Conservation (phyloP, 192 early-diverging fungal species). For the Backusella mclennaniae region DNA sequence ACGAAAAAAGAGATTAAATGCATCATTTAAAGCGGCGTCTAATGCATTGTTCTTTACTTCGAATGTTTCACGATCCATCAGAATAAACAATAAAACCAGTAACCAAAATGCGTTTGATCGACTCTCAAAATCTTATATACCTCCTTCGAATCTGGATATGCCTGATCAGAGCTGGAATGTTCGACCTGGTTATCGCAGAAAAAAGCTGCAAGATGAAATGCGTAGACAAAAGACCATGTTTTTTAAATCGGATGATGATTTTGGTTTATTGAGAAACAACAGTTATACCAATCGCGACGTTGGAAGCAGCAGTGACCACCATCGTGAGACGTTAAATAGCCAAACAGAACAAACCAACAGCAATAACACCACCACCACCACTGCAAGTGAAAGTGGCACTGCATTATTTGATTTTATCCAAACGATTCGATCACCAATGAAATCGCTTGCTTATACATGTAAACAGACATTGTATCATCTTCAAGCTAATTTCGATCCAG, state of each 20-base stretch:
- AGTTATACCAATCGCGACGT: background rate
- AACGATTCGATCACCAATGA: slow-evolving; percentile 49
- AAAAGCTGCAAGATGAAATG: slow-evolving; percentile 33
- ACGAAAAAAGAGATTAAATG: background rate
- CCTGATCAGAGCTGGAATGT: slow-evolving; percentile 29
- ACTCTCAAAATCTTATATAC: background rate
- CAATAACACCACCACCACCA: background rate
- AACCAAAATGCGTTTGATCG: background rate
- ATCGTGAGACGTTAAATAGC: background rate
- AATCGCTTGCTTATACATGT: slow-evolving; percentile 55
- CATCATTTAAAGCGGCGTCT: background rate
- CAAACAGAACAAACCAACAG: background rate
- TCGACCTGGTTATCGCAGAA: slow-evolving; percentile 27
- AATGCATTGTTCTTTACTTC: background rate
- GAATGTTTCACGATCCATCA: background rate
- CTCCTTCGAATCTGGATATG: background rate
- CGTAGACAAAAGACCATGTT: slow-evolving; percentile 15
- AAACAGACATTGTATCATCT: slow-evolving; percentile 54
- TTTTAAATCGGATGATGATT: background rate
- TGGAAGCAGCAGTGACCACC: background rate
- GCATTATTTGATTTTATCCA: slow-evolving; percentile 50
- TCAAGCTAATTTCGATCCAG: slow-evolving; percentile 41
- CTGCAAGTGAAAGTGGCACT: background rate
- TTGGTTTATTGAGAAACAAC: background rate
- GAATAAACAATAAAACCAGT: background rate